These are phyloP conservation scores for Podospora pseudocomata DNA, from an alignment of 495 filamentous ascomycete species.

Conservation along the genomic window DNA sequence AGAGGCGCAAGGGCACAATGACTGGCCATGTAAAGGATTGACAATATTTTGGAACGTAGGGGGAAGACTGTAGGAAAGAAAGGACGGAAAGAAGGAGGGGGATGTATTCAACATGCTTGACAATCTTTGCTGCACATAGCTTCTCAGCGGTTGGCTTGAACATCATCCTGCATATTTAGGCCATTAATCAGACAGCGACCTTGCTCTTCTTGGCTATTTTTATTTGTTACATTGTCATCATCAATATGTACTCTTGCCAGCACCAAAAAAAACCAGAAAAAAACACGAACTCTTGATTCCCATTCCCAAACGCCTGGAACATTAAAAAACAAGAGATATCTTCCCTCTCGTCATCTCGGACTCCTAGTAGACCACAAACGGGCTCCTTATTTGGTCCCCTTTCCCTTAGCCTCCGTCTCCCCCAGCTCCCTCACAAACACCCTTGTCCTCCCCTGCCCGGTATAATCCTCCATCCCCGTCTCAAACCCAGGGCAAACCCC, in stretches of 20 bases:
- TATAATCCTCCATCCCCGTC: constrained; percentile 76
- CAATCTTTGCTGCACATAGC: background rate
- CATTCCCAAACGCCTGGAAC: background rate
- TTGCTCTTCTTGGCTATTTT: background rate
- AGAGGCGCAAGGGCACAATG: background rate
- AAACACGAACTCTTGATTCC: background rate
- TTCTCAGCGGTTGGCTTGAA: background rate
- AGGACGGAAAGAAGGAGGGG: background rate
- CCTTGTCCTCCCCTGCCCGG: constrained; percentile 60
- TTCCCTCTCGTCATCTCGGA: background rate
- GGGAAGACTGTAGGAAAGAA: background rate
- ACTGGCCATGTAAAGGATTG: background rate
- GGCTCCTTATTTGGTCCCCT: constrained; percentile 53
- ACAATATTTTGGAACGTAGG: background rate
- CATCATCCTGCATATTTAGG: background rate
- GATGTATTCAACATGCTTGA: background rate
- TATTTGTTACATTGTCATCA: background rate
- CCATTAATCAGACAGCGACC: background rate
- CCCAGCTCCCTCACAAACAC: constrained; percentile 78
- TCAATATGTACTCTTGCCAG: background rate
- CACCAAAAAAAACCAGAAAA: background rate
- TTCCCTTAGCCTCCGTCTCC: constrained; percentile 85
- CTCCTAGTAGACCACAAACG: background rate
- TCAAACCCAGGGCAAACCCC: constrained; percentile 89
- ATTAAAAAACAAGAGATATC: background rate